Evolutionary conservation across 805 yeast genomes (phyloP), one percentile per base, ranked within the genome.

Genomic region (Saccharomycopsis fodiens): DNA sequence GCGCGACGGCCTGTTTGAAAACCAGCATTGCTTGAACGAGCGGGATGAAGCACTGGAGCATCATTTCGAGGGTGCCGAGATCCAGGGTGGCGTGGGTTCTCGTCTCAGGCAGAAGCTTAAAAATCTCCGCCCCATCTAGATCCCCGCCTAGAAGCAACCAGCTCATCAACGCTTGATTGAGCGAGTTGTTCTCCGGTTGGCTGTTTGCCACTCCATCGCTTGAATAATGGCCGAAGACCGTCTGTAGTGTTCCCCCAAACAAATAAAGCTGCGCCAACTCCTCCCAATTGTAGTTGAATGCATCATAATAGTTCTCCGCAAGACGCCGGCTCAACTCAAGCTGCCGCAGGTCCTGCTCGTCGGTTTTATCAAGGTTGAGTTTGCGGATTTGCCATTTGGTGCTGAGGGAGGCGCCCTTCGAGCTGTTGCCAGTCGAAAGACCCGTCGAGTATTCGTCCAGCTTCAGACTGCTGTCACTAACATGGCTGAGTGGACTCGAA

Each of bases 141-240:
- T 47, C 53, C 7, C 53, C 53, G 3, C 51, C 51, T 10, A 39
- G 27, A 5, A 47, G 22, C 15, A 50, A 40, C 53, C 53, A 50
- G 29, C 35, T 39, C 35, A 50, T 21, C 15, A 50, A 16, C 3
- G 34, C 36, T 34, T 44, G 47, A 10, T 38, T 21, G 10, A 47
- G 30, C 23, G 29, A 37, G 19, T 15, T 5, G 15, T 10, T 27
- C n/a, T 10, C 6, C 47, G 19, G 20, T 41, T 25, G 16, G 10
- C 16, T 10, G 3, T 32, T 5, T 7, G 19, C 20, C 8, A 6
- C 40, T 22, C 22, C 27, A 25, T 7, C 6, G 10, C 29, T 25
- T n/a, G n/a, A n/a, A 12, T n/a, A 15, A 8, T 8, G 10, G n/a
- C 30, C 16, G 25, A 47, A 50, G 21, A 44, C 39, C 2, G 27